A percentile compares a stretch with the other conserved stretches of the same genome.
Conservation (phyloP, 345 rosid genomes). For the Eucalyptus erythrocorys region DNA sequence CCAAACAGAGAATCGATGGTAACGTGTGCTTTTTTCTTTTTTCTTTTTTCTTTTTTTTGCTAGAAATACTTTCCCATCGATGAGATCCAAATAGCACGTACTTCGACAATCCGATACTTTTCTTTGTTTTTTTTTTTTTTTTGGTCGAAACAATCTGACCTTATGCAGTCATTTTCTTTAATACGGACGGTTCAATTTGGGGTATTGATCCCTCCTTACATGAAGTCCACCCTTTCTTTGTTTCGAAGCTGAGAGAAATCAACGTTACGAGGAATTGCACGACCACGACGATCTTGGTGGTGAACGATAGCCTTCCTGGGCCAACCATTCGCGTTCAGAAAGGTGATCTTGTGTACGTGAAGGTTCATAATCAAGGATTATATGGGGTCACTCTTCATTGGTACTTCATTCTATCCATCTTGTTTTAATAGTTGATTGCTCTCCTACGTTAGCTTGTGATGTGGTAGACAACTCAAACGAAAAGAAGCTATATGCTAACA, state of each 20-base stretch:
- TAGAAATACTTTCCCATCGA: too few species aligned
- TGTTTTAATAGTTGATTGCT: background rate
- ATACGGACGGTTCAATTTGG: background rate
- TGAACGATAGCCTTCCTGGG: background rate
- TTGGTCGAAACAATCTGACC: background rate
- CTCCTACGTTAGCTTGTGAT: background rate
- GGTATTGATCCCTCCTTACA: background rate
- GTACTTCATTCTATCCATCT: background rate
- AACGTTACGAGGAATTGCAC: background rate
- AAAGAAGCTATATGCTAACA: background rate
- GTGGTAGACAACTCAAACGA: background rate
- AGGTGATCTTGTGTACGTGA: background rate
- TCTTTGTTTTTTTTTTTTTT: too few species aligned
- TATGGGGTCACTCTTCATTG: background rate
- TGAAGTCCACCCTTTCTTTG: background rate
- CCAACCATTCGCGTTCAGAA: background rate
- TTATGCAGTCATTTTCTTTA: background rate
- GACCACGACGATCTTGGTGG: background rate
- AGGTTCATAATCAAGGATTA: background rate
- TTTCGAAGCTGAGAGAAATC: background rate
- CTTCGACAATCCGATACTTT: too few species aligned
- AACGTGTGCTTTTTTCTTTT: too few species aligned
- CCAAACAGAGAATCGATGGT: too few species aligned
- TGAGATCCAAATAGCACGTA: background rate
- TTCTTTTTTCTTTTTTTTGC: background rate